Conservation (phyloP, 2,329 filamentous ascomycete species). For the Lasiodiplodia gonubiensis region DNA sequence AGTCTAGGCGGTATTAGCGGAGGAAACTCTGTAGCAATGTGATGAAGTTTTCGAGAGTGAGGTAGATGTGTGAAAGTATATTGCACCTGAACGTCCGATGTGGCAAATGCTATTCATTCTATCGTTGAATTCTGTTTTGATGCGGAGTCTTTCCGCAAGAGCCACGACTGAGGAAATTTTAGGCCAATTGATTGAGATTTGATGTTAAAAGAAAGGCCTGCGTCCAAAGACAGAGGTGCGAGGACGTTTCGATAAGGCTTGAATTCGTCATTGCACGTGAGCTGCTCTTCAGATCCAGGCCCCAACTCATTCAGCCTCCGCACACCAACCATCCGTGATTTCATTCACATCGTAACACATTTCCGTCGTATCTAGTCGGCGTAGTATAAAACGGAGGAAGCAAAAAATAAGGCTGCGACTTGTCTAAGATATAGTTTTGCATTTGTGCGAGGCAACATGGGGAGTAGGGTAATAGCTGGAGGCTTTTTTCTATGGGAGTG, state of each 20-base stretch:
- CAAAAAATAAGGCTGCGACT: neutral
- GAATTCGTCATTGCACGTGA: slow-evolving; percentile 23
- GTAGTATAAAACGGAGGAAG: neutral
- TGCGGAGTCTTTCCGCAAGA: neutral
- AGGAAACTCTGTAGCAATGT: neutral
- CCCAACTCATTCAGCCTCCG: neutral
- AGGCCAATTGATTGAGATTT: neutral
- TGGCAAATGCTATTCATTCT: neutral
- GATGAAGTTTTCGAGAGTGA: neutral
- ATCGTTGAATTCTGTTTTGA: neutral
- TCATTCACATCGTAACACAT: neutral
- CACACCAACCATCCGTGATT: neutral
- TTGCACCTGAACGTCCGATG: neutral
- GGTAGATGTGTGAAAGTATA: neutral
- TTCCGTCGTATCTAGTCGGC: neutral
- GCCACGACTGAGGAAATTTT: neutral
- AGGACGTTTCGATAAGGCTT: slow-evolving; percentile 13
- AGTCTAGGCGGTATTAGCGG: neutral
- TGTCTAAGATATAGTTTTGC: neutral
- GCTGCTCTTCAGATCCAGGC: neutral
- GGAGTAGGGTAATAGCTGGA: too few species aligned
- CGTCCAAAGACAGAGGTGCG: neutral
- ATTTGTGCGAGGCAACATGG: too few species aligned
- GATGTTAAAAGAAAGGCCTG: neutral
- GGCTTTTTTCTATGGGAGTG: too few species aligned